Percentiles rank a stretch among this genome's conserved stretches.
These are phyloP conservation scores for Candida neerlandica DNA, from an alignment of 1,139 yeast genomes.

Conservation along the genomic window DNA sequence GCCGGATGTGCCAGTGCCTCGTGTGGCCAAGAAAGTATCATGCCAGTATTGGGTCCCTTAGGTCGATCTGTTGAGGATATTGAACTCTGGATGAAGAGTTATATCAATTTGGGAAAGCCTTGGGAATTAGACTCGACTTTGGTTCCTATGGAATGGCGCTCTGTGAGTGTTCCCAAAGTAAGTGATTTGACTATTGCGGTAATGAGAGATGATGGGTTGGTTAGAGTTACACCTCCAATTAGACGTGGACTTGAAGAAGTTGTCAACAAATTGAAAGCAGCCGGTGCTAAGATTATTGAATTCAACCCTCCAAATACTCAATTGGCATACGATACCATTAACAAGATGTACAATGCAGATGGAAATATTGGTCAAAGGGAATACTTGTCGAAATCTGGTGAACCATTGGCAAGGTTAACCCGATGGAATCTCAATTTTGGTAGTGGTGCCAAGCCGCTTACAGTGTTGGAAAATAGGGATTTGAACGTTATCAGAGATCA, in stretches of 20 bases:
- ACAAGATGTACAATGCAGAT: conserved; percentile 56
- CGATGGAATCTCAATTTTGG: conserved; percentile 63
- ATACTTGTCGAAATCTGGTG: conserved; percentile 61
- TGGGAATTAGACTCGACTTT: conserved; percentile 64
- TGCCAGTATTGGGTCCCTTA: conserved; percentile 66
- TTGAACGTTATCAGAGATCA: conserved; percentile 54
- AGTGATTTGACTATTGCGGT: conserved; percentile 39
- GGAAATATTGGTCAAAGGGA: conserved; percentile 58
- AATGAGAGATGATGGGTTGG: conserved; percentile 42
- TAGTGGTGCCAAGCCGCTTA: conserved; percentile 49
- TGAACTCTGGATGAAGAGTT: conserved; percentile 58
- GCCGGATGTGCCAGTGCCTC: conserved; percentile 50
- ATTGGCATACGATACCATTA: conserved; percentile 54
- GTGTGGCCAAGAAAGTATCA: conserved; percentile 59
- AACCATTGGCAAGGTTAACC: conserved; percentile 62
- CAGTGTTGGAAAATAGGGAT: conserved; percentile 49
- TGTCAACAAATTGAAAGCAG: conserved; percentile 30
- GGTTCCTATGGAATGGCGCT: conserved; percentile 65
- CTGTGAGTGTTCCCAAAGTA: conserved; percentile 48
- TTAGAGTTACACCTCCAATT: conserved; percentile 59
- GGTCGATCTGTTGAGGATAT: conserved; percentile 65
- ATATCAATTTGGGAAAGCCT: conserved; percentile 65
- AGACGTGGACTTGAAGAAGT: conserved; percentile 32
- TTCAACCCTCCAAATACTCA: conserved; percentile 56
- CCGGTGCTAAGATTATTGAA: conserved; percentile 35